phyloP scores from a whole-genome alignment of 2,329 filamentous ascomycete genomes.

The Fusarium goolgardi region DNA sequence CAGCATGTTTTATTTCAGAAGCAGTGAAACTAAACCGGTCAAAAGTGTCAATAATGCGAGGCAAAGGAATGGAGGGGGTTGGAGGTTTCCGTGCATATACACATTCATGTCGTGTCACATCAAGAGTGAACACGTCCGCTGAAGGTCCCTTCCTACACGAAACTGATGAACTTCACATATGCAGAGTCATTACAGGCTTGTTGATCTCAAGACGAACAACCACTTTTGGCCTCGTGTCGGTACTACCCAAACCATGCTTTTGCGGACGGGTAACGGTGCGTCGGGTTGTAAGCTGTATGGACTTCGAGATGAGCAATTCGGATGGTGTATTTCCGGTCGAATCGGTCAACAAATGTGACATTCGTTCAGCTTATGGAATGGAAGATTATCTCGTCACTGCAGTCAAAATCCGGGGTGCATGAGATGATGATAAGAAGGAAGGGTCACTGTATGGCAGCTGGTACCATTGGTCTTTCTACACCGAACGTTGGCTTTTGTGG shows the following conservation, averaged over 20 bases:
- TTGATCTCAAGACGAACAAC: not conserved
- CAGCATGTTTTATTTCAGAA: conserved; percentile 8
- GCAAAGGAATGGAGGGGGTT: conserved; percentile 5
- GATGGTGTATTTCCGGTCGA: not conserved
- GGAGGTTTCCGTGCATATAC: conserved; percentile 13
- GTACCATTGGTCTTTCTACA: not conserved
- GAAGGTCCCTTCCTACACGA: not conserved
- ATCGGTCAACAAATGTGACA: not conserved
- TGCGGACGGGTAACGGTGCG: not conserved
- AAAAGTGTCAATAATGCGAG: conserved; percentile 6
- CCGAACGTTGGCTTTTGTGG: not conserved
- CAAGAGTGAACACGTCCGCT: conserved; percentile 1
- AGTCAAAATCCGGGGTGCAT: conserved; percentile 19
- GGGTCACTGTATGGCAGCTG: not conserved
- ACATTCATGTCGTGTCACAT: conserved; percentile 30
- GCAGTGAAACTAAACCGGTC: conserved; percentile 41
- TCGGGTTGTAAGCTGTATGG: not conserved
- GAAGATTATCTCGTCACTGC: not conserved
- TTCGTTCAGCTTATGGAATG: not conserved
- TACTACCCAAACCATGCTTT: conserved; percentile 15
- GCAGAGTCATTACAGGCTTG: conserved; percentile 2
- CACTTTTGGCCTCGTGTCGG: conserved; percentile 18
- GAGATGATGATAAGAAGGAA: not conserved
- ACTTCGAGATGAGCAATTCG: not conserved
- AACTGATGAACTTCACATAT: conserved; percentile 5